Conservation (phyloP, 306 rosid species). For the Hippophae gyantsensis region DNA sequence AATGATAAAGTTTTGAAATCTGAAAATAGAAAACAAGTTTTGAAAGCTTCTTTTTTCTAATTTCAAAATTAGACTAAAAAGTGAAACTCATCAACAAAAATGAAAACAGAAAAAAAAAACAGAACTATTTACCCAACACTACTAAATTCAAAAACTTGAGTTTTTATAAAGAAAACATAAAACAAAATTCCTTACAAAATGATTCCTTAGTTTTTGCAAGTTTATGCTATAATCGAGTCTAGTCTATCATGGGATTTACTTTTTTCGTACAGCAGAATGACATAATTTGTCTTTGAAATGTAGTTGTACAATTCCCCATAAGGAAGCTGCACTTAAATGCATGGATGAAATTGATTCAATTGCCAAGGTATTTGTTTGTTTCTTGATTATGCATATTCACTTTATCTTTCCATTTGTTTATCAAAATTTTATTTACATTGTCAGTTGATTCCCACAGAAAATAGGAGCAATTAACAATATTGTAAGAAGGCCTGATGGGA, state of each 20-base stretch:
- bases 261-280: background rate
- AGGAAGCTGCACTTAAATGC: constrained; percentile 39
- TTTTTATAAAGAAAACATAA: no score
- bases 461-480: constrained; percentile 68
- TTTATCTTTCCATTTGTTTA: background rate
- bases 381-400: background rate
- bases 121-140: no score
- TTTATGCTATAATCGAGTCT: background rate
- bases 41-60: no score
- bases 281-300: background rate
- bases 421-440: no score
- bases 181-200: no score
- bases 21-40: no score
- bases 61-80: no score
- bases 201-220: no score
- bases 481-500: constrained; percentile 50
- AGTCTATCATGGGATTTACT: background rate
- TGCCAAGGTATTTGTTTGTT: constrained; percentile 33
- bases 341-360: constrained; percentile 53
- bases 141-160: no score
- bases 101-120: no score
- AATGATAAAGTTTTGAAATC: no score
- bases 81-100: no score
- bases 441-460: constrained; percentile 21
- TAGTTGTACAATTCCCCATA: constrained; percentile 65